phyloP scores from a whole-genome alignment of 768 basidiomycete genomes.

The Amanita muscaria region DNA sequence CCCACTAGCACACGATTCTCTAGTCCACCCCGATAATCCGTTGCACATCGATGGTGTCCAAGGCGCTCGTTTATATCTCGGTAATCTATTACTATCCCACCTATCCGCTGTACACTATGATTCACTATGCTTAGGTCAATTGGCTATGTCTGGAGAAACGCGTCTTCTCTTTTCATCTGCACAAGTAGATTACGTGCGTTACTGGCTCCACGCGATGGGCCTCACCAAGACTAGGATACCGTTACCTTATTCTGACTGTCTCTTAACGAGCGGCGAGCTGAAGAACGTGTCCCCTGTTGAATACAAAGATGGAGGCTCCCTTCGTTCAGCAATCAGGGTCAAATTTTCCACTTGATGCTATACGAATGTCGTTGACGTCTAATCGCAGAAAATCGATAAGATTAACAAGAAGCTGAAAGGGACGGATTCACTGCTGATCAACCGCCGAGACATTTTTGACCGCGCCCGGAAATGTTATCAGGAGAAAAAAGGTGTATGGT shows the following conservation, averaged over 20 bases:
- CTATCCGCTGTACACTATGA: no score
- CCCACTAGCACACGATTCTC: conserved; percentile 46
- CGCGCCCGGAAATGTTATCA: conserved; percentile 55
- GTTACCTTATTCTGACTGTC: conserved; percentile 70
- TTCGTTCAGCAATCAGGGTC: conserved; percentile 58
- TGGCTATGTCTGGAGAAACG: conserved; percentile 55
- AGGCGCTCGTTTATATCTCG: conserved; percentile 67
- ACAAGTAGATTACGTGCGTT: conserved; percentile 78
- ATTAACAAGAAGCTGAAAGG: conserved; percentile 73
- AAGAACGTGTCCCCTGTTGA: conserved; percentile 48
- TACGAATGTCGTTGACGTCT: neutral
- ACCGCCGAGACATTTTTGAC: conserved; percentile 60
- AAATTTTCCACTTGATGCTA: conserved; percentile 2
- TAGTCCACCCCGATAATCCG: conserved; percentile 67
- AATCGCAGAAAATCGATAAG: conserved; percentile 58
- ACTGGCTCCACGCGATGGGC: conserved; percentile 72
- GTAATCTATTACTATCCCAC: conserved; percentile 23
- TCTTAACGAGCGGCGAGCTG: conserved; percentile 52
- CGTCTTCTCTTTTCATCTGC: conserved; percentile 77
- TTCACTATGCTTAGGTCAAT: conserved; percentile 37
- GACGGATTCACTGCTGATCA: conserved; percentile 41
- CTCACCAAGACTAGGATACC: conserved; percentile 58
- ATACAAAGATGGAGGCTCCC: conserved; percentile 43
- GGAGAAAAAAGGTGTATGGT: conserved; percentile 61
- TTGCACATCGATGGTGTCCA: conserved; percentile 51